These are phyloP conservation scores for Fusarium guadeloupense DNA, from an alignment of 2,329 filamentous ascomycete species.

Conservation along the genomic window DNA sequence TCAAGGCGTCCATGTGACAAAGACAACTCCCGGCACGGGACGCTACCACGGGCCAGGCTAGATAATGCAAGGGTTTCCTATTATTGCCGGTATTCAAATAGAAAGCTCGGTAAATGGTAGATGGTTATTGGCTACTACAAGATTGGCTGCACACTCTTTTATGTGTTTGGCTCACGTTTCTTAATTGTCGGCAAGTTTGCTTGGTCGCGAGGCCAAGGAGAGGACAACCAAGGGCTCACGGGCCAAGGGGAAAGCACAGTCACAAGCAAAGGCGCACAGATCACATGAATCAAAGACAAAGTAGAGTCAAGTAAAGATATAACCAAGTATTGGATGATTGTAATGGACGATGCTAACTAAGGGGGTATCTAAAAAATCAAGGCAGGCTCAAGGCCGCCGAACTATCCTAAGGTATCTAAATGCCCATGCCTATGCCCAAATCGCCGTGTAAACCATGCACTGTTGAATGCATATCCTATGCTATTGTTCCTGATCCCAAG, in stretches of 20 bases:
- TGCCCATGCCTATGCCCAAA: conserved; percentile 13
- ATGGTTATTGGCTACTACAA: conserved; percentile 16
- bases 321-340: conserved; percentile 12
- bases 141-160: conserved; percentile 20
- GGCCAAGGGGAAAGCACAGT: not conserved
- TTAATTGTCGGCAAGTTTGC: conserved; percentile 7
- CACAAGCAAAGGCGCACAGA: conserved; percentile 9
- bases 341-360: conserved; percentile 30
- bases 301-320: not conserved
- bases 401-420: conserved; percentile 41
- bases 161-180: conserved; percentile 5
- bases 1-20: conserved; percentile 28
- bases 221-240: not conserved
- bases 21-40: conserved; percentile 25
- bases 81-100: conserved; percentile 20
- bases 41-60: conserved; percentile 30
- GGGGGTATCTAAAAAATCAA: conserved; percentile 38
- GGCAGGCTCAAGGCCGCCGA: conserved; percentile 27
- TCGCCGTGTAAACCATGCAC: conserved; percentile 28
- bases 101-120: conserved; percentile 1
- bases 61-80: conserved; percentile 18
- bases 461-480: conserved; percentile 26
- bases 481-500: conserved; percentile 19
- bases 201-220: not conserved
- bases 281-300: conserved; percentile 20